Conservation (phyloP, 306 rosid species). For the Geum urbanum region DNA sequence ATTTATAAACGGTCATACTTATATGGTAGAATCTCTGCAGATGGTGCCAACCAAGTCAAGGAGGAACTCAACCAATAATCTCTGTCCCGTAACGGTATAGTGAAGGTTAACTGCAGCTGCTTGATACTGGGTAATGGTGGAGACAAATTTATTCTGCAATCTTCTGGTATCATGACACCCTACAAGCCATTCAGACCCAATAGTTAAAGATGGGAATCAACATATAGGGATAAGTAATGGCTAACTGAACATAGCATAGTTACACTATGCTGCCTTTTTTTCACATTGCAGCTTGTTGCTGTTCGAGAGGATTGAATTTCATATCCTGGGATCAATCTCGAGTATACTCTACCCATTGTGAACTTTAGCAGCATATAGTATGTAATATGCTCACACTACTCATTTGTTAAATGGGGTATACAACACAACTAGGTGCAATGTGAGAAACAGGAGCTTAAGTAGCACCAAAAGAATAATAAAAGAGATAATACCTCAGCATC, state of each 20-base stretch:
- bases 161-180: constrained; percentile 5
- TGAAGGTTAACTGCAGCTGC: not conserved
- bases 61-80: not conserved
- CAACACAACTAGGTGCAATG: not conserved
- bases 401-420: no score
- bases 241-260: not conserved
- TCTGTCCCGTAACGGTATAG: not conserved
- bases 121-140: not conserved
- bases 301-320: no score
- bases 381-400: no score
- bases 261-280: not conserved
- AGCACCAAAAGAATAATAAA: not conserved
- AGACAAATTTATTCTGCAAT: not conserved
- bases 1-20: not conserved
- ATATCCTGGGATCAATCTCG: no score
- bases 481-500: constrained; percentile 7
- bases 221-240: no score
- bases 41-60: not conserved
- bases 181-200: not conserved
- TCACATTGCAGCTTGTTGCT: not conserved
- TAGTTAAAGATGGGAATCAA: not conserved
- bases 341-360: no score
- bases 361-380: no score
- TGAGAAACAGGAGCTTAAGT: not conserved
- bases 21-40: not conserved